Evolutionary conservation across 208 protist genomes (phyloP).

Genomic region (Leishmania turanica): DNA sequence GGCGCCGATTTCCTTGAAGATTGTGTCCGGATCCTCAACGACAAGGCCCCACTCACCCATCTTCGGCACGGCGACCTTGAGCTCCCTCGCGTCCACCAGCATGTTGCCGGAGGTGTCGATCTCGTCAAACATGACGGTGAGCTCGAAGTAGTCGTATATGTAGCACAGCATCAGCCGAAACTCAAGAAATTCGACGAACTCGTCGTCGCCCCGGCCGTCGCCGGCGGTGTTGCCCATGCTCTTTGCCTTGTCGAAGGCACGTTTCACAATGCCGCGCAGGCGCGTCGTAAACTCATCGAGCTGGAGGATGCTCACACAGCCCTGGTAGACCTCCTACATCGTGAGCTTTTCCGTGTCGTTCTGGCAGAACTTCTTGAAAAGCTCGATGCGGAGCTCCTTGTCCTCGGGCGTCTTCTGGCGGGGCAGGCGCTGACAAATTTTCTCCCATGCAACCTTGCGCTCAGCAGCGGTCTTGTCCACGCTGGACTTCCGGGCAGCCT

Average conservation of each 20-base stretch:
- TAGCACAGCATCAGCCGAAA: conserved; percentile 85
- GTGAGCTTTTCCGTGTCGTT: conserved; percentile 58
- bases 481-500: background rate
- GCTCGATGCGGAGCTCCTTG: conserved; percentile 54
- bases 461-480: conserved; percentile 42
- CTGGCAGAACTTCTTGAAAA: conserved; percentile 81
- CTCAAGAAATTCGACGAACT: conserved; percentile 71
- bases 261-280: conserved; percentile 71
- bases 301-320: conserved; percentile 47
- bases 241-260: conserved; percentile 81
- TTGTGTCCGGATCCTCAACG: conserved; percentile 53
- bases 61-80: conserved; percentile 59
- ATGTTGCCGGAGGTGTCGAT: conserved; percentile 79
- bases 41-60: conserved; percentile 61
- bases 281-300: conserved; percentile 69
- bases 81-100: conserved; percentile 69
- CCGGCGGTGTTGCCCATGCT: conserved; percentile 43
- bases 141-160: conserved; percentile 69
- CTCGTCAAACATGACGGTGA: conserved; percentile 85
- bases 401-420: conserved; percentile 40
- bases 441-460: conserved; percentile 51
- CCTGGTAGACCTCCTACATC: conserved; percentile 64
- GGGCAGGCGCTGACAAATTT: conserved; percentile 37
- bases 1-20: conserved; percentile 74
- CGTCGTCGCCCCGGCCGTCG: conserved; percentile 23